Percentiles rank a stretch among this genome's conserved stretches.
Evolutionary conservation across 306 rosid species (phyloP).

Genomic region (Corylus heterophylla): DNA sequence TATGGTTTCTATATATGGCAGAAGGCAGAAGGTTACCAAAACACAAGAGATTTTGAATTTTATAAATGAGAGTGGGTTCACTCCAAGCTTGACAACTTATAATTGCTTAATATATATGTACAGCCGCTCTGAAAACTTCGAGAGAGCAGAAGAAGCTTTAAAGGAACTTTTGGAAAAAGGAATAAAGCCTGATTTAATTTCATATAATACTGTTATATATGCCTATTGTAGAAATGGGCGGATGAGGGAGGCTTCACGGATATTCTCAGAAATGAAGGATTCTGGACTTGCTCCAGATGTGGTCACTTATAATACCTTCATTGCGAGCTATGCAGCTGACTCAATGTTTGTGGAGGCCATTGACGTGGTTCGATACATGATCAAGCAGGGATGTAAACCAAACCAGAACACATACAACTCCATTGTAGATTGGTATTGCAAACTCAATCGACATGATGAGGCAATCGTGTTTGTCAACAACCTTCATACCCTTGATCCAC

Average conservation of each 20-base stretch:
- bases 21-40: constrained; percentile 76
- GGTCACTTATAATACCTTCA: constrained; percentile 80
- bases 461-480: constrained; percentile 60
- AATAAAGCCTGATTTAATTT: constrained; percentile 73
- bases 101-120: constrained; percentile 89
- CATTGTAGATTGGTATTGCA: constrained; percentile 77
- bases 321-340: constrained; percentile 74
- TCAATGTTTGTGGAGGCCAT: constrained; percentile 76
- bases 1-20: constrained; percentile 88
- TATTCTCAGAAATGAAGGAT: constrained; percentile 75
- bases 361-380: constrained; percentile 79
- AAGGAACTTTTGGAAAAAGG: constrained; percentile 70
- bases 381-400: constrained; percentile 81
- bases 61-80: constrained; percentile 69
- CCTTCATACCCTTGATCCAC: constrained; percentile 63
- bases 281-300: constrained; percentile 72
- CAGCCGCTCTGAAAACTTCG: constrained; percentile 71
- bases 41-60: constrained; percentile 70
- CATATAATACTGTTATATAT: constrained; percentile 76
- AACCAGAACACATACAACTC: constrained; percentile 80
- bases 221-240: constrained; percentile 81
- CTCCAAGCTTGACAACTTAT: constrained; percentile 88
- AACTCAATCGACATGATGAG: constrained; percentile 59
- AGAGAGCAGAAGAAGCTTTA: constrained; percentile 67
- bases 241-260: constrained; percentile 79